These are phyloP conservation scores for Exophiala sp. DNA, from an alignment of 2,329 filamentous ascomycete genomes.

Conservation along the genomic window DNA sequence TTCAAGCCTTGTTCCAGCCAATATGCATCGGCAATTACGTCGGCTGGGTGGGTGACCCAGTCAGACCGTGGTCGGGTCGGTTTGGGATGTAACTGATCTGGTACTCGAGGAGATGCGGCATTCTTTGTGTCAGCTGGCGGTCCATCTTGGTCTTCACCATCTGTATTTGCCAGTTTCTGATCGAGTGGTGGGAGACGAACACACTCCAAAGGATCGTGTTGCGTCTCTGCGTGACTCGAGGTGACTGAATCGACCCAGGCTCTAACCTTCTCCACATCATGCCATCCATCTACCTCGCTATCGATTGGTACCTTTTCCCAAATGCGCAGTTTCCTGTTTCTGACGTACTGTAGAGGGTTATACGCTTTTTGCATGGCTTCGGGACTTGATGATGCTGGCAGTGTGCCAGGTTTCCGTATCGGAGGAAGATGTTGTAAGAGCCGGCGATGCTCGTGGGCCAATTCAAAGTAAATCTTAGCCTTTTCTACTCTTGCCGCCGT, in stretches of 20 bases:
- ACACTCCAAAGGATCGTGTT: slow-evolving; percentile 45
- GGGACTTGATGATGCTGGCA: slow-evolving; percentile 27
- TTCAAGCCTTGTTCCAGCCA: slow-evolving; percentile 84
- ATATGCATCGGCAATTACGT: slow-evolving; percentile 83
- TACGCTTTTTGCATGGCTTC: slow-evolving; percentile 58
- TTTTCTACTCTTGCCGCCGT: slow-evolving; percentile 80
- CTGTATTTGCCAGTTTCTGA: slow-evolving; percentile 13
- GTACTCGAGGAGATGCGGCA: slow-evolving; percentile 36
- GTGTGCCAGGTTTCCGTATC: slow-evolving; percentile 40
- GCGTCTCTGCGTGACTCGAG: slow-evolving; percentile 43
- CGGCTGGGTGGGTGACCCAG: slow-evolving; percentile 78
- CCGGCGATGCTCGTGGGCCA: slow-evolving; percentile 78
- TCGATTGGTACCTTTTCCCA: slow-evolving; percentile 73
- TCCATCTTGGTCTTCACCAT: slow-evolving; percentile 29
- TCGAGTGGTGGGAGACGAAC: slow-evolving; percentile 43
- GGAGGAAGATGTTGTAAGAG: slow-evolving; percentile 76
- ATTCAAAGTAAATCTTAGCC: slow-evolving; percentile 78
- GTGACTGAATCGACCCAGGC: slow-evolving; percentile 73
- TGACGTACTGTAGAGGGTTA: slow-evolving; percentile 88
- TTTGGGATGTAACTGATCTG: slow-evolving; percentile 42
- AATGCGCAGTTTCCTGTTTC: slow-evolving; percentile 81
- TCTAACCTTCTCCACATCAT: slow-evolving; percentile 66
- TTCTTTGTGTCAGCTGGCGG: slow-evolving; percentile 26
- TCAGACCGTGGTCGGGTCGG: slow-evolving; percentile 72
- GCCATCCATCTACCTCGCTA: slow-evolving; percentile 72